Conservation (phyloP, 2,329 filamentous ascomycete genomes). For the Aspergillus costaricaensis region DNA sequence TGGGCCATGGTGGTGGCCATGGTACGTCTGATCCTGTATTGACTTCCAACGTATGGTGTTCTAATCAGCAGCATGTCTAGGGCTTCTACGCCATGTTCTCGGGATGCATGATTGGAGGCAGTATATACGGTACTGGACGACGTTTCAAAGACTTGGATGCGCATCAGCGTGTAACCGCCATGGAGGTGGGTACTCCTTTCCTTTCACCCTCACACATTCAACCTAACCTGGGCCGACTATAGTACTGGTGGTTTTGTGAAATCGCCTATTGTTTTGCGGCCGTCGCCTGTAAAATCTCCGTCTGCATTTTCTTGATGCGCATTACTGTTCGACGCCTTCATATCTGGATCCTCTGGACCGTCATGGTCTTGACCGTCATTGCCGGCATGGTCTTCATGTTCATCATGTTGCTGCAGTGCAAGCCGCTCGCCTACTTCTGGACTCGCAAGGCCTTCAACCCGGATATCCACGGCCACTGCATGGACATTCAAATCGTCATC, state of each 20-base stretch:
- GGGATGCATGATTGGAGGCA: constrained; percentile 34
- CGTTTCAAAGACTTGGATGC: constrained; percentile 20
- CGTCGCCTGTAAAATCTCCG: constrained; percentile 52
- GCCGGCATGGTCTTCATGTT: constrained; percentile 54
- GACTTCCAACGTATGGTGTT: not conserved
- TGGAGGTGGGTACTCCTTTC: constrained; percentile 23
- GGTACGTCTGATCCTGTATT: constrained; percentile 18
- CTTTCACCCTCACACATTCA: not conserved
- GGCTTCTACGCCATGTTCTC: constrained; percentile 33
- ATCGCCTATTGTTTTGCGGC: constrained; percentile 53
- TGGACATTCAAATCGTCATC: constrained; percentile 40
- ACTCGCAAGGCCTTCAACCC: constrained; percentile 28
- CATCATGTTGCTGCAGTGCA: constrained; percentile 57
- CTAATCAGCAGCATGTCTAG: constrained; percentile 13
- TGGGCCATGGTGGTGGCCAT: constrained; percentile 32
- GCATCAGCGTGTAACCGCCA: constrained; percentile 26
- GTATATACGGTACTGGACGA: constrained; percentile 32
- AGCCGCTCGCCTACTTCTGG: constrained; percentile 56
- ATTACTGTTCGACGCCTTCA: constrained; percentile 51
- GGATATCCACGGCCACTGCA: constrained; percentile 43
- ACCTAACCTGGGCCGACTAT: not conserved
- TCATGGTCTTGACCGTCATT: constrained; percentile 48
- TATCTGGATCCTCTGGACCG: constrained; percentile 48
- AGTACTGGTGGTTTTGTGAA: constrained; percentile 56
- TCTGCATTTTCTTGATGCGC: constrained; percentile 56